Conservation (phyloP, 768 basidiomycete species). For the Psilocybe cubensis region DNA sequence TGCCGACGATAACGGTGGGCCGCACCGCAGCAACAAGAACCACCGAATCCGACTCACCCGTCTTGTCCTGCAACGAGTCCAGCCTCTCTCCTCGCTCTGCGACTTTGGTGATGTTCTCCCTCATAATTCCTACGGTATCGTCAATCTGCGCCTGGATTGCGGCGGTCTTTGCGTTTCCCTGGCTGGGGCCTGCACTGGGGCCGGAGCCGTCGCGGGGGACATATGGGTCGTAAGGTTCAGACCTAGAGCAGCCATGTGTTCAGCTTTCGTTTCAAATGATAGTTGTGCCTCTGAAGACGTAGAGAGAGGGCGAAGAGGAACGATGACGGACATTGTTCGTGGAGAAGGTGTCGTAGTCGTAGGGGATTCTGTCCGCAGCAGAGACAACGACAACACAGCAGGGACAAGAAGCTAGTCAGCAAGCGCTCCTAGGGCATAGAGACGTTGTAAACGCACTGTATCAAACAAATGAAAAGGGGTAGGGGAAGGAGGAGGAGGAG, state of each 20-base stretch:
- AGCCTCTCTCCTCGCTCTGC: conserved; percentile 94
- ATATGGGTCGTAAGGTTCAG: conserved; percentile 99
- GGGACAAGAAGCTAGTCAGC: background rate
- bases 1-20: background rate
- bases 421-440: background rate
- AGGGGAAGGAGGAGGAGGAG: conserved; percentile 15
- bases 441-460: conserved; percentile 34
- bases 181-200: conserved; percentile 45
- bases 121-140: conserved; percentile 96
- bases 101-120: conserved; percentile 96
- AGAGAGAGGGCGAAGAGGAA: background rate
- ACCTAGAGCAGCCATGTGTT: conserved; percentile 54
- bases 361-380: conserved; percentile 24
- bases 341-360: background rate
- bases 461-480: conserved; percentile 38
- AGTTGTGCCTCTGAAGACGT: too few species aligned
- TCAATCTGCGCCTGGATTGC: conserved; percentile 98
- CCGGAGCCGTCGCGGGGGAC: conserved; percentile 78
- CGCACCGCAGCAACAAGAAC: background rate
- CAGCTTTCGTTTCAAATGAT: conserved; percentile 2
- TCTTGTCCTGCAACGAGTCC: conserved; percentile 96
- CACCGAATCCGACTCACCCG: conserved; percentile 61
- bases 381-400: conserved; percentile 27
- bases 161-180: conserved; percentile 83
- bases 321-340: conserved; percentile 38